A percentile compares a stretch with the other conserved stretches of the same genome.
These are phyloP conservation scores for Areca catechu DNA, from an alignment of 176 grass and related monocot genomes.

Conservation along the genomic window DNA sequence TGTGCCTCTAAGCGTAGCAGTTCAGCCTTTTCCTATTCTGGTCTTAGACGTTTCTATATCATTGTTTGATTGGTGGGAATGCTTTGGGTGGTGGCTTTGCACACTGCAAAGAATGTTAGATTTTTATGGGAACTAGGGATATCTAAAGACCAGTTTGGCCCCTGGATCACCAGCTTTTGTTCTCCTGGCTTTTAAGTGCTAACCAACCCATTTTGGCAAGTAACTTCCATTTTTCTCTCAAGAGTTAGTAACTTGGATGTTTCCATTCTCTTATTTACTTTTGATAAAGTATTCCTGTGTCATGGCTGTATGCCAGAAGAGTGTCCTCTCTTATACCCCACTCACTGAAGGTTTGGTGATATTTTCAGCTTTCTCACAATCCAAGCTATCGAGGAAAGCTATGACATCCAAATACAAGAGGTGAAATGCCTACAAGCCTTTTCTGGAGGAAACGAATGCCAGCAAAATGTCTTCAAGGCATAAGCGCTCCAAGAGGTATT, in stretches of 20 bases:
- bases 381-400: conserved; percentile 30
- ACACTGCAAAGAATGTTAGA: background rate
- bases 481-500: conserved; percentile 57
- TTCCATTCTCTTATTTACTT: no score
- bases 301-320: no score
- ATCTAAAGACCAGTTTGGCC: background rate
- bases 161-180: background rate
- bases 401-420: conserved; percentile 24
- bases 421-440: conserved; percentile 34
- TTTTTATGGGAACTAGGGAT: conserved; percentile 1
- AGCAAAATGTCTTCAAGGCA: conserved; percentile 26
- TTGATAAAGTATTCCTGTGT: no score
- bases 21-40: no score
- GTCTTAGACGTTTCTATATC: no score
- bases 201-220: no score
- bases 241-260: no score
- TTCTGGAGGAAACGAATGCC: conserved; percentile 37
- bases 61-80: background rate
- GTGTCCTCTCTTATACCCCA: conserved; percentile 12
- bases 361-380: background rate
- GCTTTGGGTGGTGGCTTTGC: background rate
- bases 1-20: no score
- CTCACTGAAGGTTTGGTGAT: no score
- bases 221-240: no score
- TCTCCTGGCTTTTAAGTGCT: background rate